phyloP scores from a whole-genome alignment of 352 stramenopile species.

The Pythium rhizo-oryzae region DNA sequence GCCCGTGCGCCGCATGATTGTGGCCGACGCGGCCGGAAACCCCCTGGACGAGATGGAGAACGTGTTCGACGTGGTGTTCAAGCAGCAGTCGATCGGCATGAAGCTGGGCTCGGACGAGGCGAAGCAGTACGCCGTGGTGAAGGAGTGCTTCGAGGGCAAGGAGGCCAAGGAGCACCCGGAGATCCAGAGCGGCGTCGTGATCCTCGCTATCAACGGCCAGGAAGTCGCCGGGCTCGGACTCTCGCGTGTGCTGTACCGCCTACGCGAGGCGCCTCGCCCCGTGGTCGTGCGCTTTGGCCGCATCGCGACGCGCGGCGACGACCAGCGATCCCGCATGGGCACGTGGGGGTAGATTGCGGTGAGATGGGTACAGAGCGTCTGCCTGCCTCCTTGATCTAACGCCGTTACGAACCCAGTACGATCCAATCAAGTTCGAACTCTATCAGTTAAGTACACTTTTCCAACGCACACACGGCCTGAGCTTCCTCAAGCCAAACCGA shows the following conservation, averaged over 20 bases:
- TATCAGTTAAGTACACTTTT: constrained; percentile 9
- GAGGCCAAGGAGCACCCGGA: constrained; percentile 76
- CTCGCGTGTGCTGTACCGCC: constrained; percentile 70
- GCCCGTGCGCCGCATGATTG: constrained; percentile 9
- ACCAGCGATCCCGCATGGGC: constrained; percentile 37
- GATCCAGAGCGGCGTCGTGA: constrained; percentile 82
- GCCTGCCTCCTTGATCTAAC: too few relatives aligned
- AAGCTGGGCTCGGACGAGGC: constrained; percentile 74
- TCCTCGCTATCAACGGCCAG: constrained; percentile 81
- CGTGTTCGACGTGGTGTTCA: constrained; percentile 88
- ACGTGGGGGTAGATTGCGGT: constrained; percentile 39
- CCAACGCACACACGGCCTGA: too few relatives aligned
- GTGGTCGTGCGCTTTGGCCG: constrained; percentile 84
- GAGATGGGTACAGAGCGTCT: too few relatives aligned
- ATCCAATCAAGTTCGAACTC: not conserved
- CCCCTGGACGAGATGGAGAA: constrained; percentile 67
- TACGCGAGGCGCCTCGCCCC: constrained; percentile 75
- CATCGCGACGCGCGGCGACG: constrained; percentile 35
- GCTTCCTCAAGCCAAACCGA: not conserved
- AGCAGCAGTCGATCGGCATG: constrained; percentile 83
- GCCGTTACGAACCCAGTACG: constrained; percentile 1
- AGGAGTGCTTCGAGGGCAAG: constrained; percentile 79
- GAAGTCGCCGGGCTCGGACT: constrained; percentile 72
- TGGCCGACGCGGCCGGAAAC: constrained; percentile 25
- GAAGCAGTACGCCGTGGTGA: constrained; percentile 78